Conservation (phyloP, 2,329 filamentous ascomycete species). For the Pestalotiopsis sp. region DNA sequence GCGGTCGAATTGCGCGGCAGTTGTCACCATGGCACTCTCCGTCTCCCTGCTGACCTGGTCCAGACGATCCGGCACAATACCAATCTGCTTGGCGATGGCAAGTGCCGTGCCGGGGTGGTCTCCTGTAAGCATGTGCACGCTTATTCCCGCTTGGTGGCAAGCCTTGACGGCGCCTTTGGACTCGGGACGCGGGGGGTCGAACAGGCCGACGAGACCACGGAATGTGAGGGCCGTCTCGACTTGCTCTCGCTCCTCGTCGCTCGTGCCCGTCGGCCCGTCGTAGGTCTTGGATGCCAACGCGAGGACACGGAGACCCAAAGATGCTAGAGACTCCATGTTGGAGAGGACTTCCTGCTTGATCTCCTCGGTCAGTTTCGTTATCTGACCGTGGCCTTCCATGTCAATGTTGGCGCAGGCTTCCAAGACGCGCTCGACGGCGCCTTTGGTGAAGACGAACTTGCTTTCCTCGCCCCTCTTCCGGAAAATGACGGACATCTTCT, state of each 20-base stretch:
- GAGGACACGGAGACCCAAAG: conserved; percentile 64
- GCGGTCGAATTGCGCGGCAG: conserved; percentile 65
- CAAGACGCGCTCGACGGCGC: conserved; percentile 70
- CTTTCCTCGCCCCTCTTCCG: conserved; percentile 38
- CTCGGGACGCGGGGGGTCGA: conserved; percentile 64
- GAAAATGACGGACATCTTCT: conserved; percentile 75
- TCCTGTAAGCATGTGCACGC: conserved; percentile 64
- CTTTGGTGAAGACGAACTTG: conserved; percentile 55
- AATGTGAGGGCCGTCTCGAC: conserved; percentile 9
- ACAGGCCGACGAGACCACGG: conserved; percentile 8
- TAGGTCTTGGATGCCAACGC: conserved; percentile 59
- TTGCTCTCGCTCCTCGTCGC: conserved; percentile 8
- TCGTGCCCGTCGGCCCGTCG: conserved; percentile 25
- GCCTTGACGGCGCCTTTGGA: conserved; percentile 55
- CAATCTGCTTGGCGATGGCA: conserved; percentile 60
- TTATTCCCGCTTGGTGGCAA: conserved; percentile 58
- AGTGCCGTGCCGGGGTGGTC: conserved; percentile 60
- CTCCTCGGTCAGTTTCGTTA: conserved; percentile 45
- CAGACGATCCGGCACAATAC: conserved; percentile 45
- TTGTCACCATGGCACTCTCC: conserved; percentile 43
- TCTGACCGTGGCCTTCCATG: conserved; percentile 33
- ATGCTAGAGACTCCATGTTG: conserved; percentile 65
- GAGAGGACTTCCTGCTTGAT: conserved; percentile 55
- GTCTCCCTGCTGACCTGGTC: conserved; percentile 1
- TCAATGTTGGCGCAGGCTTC: conserved; percentile 54